Evolutionary conservation across 257 asterid genomes (phyloP).

Genomic region (Thymus mandschuricus): DNA sequence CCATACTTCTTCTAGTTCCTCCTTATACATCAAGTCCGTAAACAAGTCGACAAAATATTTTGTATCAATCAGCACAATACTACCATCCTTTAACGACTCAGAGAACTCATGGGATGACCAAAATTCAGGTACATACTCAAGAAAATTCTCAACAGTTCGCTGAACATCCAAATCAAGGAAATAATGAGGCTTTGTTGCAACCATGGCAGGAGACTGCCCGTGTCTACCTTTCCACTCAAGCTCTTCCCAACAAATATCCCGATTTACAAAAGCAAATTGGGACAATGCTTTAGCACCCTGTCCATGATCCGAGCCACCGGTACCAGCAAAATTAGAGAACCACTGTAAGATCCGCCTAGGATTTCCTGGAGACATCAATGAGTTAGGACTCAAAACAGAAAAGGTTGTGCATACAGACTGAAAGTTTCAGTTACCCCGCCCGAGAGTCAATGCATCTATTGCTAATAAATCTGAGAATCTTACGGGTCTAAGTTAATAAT

Average conservation of each 20-base stretch:
- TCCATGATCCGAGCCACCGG: conserved; percentile 63
- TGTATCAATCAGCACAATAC: conserved; percentile 65
- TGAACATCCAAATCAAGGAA: conserved; percentile 95
- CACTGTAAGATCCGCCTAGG: conserved; percentile 72
- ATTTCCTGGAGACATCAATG: conserved; percentile 60
- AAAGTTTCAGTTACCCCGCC: neutral
- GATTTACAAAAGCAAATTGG: conserved; percentile 84
- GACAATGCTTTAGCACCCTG: conserved; percentile 95
- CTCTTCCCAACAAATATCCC: conserved; percentile 98
- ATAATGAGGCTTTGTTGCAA: conserved; percentile 98
- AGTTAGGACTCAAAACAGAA: conserved; percentile 9
- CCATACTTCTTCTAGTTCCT: conserved; percentile 72
- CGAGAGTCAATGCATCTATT: conserved; percentile 4
- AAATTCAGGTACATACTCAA: conserved; percentile 90
- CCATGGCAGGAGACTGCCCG: conserved; percentile 99
- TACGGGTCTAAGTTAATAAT: conserved; percentile 21
- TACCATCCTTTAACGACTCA: conserved; percentile 86
- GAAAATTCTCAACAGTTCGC: conserved; percentile 86
- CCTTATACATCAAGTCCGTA: conserved; percentile 78
- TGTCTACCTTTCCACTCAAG: conserved; percentile 98
- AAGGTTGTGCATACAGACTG: neutral
- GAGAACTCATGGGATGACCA: conserved; percentile 92
- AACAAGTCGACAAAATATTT: conserved; percentile 66
- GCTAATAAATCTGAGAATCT: conserved; percentile 11
- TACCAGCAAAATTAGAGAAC: conserved; percentile 81